Evolutionary conservation across 2,329 filamentous ascomycete genomes (phyloP).

Genomic region (Magnaporthiopsis rhizophila): DNA sequence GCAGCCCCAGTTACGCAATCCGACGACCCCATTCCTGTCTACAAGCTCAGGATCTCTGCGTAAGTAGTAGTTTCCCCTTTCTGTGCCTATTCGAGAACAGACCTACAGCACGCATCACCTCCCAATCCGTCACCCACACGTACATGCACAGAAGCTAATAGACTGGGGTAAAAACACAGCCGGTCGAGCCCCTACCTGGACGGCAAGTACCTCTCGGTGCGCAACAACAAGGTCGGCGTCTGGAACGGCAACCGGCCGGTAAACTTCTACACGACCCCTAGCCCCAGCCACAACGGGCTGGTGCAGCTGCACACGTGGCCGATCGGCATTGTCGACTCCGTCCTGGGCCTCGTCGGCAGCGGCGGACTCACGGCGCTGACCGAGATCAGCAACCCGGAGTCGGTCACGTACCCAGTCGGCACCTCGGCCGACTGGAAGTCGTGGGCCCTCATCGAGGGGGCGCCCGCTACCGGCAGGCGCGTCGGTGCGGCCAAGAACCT

Average conservation of each 20-base stretch:
- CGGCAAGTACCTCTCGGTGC: slow-evolving; percentile 24
- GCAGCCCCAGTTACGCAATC: slow-evolving; percentile 2
- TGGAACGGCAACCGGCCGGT: slow-evolving; percentile 17
- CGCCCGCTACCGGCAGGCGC: slow-evolving; percentile 7
- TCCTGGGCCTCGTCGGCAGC: slow-evolving; percentile 27
- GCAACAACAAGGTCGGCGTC: slow-evolving; percentile 23
- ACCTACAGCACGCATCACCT: too few relatives aligned
- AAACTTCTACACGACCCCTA: slow-evolving; percentile 20
- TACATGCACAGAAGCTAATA: neutral
- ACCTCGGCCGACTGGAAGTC: slow-evolving; percentile 24
- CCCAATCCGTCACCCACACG: neutral
- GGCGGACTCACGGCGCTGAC: slow-evolving; percentile 23
- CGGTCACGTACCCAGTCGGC: slow-evolving; percentile 17
- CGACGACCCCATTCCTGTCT: neutral
- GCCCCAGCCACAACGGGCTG: slow-evolving; percentile 15
- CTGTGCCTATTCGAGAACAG: too few relatives aligned
- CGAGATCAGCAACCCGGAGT: slow-evolving; percentile 24
- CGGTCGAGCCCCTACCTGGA: slow-evolving; percentile 15
- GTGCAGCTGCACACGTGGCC: slow-evolving; percentile 30
- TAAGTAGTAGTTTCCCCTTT: neutral
- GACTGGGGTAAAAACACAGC: neutral
- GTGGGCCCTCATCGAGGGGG: slow-evolving; percentile 21
- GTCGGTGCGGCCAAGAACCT: neutral
- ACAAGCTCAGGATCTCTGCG: slow-evolving; percentile 9
- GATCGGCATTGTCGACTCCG: slow-evolving; percentile 26